Evolutionary conservation across 306 rosid species (phyloP).

Genomic region (Rosa rugosa): DNA sequence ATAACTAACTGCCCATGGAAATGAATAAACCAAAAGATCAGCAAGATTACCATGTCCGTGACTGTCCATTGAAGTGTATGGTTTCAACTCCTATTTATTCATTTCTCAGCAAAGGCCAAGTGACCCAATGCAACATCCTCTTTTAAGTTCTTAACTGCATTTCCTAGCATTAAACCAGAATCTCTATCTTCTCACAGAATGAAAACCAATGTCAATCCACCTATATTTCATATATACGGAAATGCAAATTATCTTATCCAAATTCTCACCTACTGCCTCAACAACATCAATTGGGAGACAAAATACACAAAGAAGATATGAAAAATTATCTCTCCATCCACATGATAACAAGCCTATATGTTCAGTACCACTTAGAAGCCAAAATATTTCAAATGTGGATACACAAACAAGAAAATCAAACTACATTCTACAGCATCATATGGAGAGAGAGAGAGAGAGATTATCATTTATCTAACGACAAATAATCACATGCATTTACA

Average conservation of each 20-base stretch:
- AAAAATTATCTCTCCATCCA: background rate
- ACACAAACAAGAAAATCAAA: background rate
- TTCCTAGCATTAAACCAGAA: background rate
- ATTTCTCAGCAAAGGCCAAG: background rate
- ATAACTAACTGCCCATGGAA: background rate
- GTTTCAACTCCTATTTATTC: background rate
- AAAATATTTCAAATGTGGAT: background rate
- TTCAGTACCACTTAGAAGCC: background rate
- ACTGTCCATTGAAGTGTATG: background rate
- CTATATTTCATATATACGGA: background rate
- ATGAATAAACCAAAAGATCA: background rate
- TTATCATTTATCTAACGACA: background rate
- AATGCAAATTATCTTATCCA: background rate
- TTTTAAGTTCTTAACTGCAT: background rate
- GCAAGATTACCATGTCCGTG: background rate
- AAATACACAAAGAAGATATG: background rate
- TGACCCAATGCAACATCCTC: background rate
- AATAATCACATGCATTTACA: background rate
- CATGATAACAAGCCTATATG: background rate
- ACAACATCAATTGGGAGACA: background rate
- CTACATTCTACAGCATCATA: background rate
- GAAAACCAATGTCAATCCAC: background rate
- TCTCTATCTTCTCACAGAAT: slow-evolving; percentile 5
- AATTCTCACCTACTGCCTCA: background rate
- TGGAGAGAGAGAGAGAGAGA: background rate